Evolutionary conservation across 2,329 filamentous ascomycete species (phyloP).

Genomic region (Sporothrix brunneoviolacea): DNA sequence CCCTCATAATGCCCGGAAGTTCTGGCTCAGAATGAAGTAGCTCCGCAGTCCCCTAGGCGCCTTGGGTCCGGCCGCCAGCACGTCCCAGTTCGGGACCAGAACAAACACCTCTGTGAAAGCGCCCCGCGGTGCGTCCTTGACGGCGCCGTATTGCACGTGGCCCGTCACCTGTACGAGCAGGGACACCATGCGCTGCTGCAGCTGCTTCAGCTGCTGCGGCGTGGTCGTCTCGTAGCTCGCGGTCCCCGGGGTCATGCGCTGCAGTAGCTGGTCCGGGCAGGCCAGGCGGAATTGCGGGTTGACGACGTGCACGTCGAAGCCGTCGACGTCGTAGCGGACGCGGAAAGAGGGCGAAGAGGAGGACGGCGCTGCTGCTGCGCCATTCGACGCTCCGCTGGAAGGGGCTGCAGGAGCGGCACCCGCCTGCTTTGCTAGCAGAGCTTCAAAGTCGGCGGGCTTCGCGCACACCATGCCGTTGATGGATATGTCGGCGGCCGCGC

Average conservation of each 20-base stretch:
- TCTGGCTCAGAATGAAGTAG: slow-evolving; percentile 67
- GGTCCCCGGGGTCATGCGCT: slow-evolving; percentile 15
- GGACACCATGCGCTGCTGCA: slow-evolving; percentile 56
- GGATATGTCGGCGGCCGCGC: slow-evolving; percentile 59
- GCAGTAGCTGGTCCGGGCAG: slow-evolving; percentile 40
- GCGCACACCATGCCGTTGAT: slow-evolving; percentile 69
- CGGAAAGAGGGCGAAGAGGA: slow-evolving; percentile 15
- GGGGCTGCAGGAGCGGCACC: slow-evolving; percentile 30
- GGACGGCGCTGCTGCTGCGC: not conserved
- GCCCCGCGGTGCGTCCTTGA: slow-evolving; percentile 54
- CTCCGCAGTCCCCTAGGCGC: slow-evolving; percentile 46
- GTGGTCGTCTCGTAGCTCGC: slow-evolving; percentile 24
- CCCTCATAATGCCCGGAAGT: slow-evolving; percentile 52
- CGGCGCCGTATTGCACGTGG: slow-evolving; percentile 60
- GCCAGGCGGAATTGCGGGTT: slow-evolving; percentile 59
- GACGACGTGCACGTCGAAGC: slow-evolving; percentile 70
- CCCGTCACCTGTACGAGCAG: slow-evolving; percentile 70
- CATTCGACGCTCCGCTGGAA: slow-evolving; percentile 10
- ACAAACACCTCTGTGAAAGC: slow-evolving; percentile 77
- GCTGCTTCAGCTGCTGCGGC: slow-evolving; percentile 20
- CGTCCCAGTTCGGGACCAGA: slow-evolving; percentile 68
- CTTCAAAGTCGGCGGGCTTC: slow-evolving; percentile 58
- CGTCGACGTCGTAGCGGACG: slow-evolving; percentile 64
- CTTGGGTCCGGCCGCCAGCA: slow-evolving; percentile 39
- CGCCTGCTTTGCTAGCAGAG: slow-evolving; percentile 57